Percentiles rank a stretch among this genome's conserved stretches.
Evolutionary conservation across 2,329 filamentous ascomycete species (phyloP).

Genomic region (Hypoxylon sp.): DNA sequence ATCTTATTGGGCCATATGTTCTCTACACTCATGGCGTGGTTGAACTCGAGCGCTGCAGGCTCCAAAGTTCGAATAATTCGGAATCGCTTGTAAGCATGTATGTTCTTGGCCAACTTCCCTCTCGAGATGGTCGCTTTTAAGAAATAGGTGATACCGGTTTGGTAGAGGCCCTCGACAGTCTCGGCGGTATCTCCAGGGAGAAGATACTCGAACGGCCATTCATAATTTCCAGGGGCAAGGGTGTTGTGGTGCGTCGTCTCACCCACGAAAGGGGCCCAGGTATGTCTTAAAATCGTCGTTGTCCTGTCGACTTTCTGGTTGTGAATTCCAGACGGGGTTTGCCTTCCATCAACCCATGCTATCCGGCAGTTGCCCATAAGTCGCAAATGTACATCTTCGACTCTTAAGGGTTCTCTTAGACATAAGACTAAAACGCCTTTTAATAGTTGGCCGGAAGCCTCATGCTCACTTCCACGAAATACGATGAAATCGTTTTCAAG

Average conservation of each 20-base stretch:
- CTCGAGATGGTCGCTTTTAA: slow-evolving; percentile 91
- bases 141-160: slow-evolving; percentile 90
- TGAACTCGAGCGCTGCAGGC: slow-evolving; percentile 80
- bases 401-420: slow-evolving; percentile 75
- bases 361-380: slow-evolving; percentile 78
- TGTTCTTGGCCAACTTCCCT: slow-evolving; percentile 89
- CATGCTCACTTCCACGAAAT: slow-evolving; percentile 80
- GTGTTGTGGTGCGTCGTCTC: slow-evolving; percentile 69
- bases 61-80: slow-evolving; percentile 84
- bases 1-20: slow-evolving; percentile 99
- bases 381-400: slow-evolving; percentile 81
- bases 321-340: slow-evolving; percentile 70
- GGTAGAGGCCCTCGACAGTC: slow-evolving; percentile 89
- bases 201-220: slow-evolving; percentile 83
- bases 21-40: slow-evolving; percentile 94
- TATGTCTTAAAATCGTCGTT: slow-evolving; percentile 75
- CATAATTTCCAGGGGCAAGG: slow-evolving; percentile 82
- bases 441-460: slow-evolving; percentile 81
- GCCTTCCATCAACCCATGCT: slow-evolving; percentile 67
- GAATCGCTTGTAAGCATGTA: slow-evolving; percentile 83
- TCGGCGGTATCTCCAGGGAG: slow-evolving; percentile 82
- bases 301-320: slow-evolving; percentile 72
- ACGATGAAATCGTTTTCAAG: slow-evolving; percentile 85
- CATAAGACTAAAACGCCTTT: slow-evolving; percentile 82
- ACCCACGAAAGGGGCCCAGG: slow-evolving; percentile 77